Base-by-base conservation (phyloP, 441 rosid species). In the Macaranga tanarius region DNA sequence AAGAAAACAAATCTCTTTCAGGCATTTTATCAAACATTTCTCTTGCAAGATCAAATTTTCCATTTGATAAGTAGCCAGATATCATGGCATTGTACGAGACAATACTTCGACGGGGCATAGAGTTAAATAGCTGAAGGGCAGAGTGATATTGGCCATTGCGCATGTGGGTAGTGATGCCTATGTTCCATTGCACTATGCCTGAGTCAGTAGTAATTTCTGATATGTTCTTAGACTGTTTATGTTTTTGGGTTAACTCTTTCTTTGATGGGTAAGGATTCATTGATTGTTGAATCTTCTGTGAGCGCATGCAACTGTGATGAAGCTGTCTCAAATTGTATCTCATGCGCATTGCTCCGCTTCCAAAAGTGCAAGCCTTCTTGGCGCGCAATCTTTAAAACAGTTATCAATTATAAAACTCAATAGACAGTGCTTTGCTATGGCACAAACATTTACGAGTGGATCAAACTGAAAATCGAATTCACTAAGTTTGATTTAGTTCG, bases 11-110 rank as follows among this genome's bases (percentile, higher is more conserved):
- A 74, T 78, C 88, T 70, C 84, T 89, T 16, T 31, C 77, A 13
- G 97, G 88, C 81, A 71, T 85, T 83, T 79, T 77, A 77, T 84
- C 89, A 69, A 91, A 91, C 78, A 84, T 58, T 23, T 81, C 84
- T 51, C 84, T 71, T 40, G 88, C 90, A 7, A 82, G 78, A 59
- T 78, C 82, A 52, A 89, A 63, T 71, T 75, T 77, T 10, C 87
- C 83, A 44, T 78, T 82, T 45, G 65, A 66, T 2, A 90, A 77
- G 42, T 68, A 88, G 22, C 97, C 97, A 1, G 86, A 80, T 7
- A 86, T 81, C 90, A 89, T 86, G 62, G 83, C 75, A 67, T 89
- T 91, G 81, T 88, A 88, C 0, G 92, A 79, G 0, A 81, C 79
- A 4, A 82, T 70, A 75, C 83, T 89, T 10, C 83, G 85, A 72